Evolutionary conservation across 495 filamentous ascomycete species (phyloP), one percentile per base, ranked within the genome.

Genomic region (Penicillium arizonense): DNA sequence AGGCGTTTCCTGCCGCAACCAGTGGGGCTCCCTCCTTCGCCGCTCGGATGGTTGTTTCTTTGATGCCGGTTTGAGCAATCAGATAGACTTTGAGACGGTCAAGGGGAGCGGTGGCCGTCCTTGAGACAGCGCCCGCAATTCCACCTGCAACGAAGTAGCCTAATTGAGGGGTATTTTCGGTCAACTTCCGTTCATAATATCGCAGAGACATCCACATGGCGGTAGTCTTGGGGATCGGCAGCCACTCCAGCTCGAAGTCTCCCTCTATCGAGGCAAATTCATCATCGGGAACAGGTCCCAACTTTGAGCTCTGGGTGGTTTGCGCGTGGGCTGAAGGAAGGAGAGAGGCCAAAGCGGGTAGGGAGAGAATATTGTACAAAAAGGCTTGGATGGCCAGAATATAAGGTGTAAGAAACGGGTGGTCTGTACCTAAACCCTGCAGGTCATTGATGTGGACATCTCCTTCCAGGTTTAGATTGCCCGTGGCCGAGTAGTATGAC

Each of bases 131-230:
- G 52, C 94, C 94, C 56, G 94, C 91, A 47, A 96, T 75, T 57
- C 90, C 94, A 70, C 94, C 94, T 57, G 95, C 95, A 76, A 93
- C 69, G 71, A 98, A 98, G 74, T 98, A 98, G 77, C 93, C 93
- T 96, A 89, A 67, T 77, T 81, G 74, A 62, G 81, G 83, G 67
- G 82, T 76, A 68, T 79, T 79, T 62, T 79, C 77, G 66, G 83
- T 87, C 78, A 87, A 72, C 73, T 77, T 77, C 68, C 70, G 71
- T 74, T 75, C 70, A 76, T 72, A 75, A 71, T 70, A 74, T 69
- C 72, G 70, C 47, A 75, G 63, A 51, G 72, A 73, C 73, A 77
- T 70, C 71, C 70, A 71, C 63, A 77, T 72, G 64, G 75, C 73
- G 67, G 73, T 64, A 53, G 57, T 69, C 59, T 69, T 68, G 62